phyloP scores from a whole-genome alignment of 345 rosid species.

The Psidium guajava region DNA sequence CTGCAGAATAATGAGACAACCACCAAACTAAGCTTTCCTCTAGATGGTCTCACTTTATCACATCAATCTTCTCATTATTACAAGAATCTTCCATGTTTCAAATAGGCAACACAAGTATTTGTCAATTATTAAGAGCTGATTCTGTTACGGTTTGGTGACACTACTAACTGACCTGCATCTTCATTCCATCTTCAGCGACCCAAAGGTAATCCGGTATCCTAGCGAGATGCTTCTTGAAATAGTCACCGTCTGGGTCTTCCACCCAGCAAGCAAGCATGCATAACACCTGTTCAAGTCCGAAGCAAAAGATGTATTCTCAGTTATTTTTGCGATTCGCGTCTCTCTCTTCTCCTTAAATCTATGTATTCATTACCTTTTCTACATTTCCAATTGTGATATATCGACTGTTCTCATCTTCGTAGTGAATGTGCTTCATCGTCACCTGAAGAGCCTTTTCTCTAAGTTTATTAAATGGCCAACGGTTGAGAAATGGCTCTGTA shows the following conservation, averaged over 20 bases:
- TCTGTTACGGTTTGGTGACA: not conserved
- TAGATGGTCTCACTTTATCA: not conserved
- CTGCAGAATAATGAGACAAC: conserved; percentile 2
- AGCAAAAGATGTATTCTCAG: not conserved
- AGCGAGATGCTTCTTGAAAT: conserved; percentile 46
- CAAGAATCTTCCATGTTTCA: not conserved
- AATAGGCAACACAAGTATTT: not conserved
- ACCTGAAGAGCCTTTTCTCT: too few relatives aligned
- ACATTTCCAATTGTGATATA: conserved; percentile 28
- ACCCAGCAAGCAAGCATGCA: conserved; percentile 63
- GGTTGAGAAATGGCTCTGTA: too few relatives aligned
- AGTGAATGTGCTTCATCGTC: conserved; percentile 14
- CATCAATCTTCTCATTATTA: not conserved
- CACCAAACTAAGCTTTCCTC: not conserved
- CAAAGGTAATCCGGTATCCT: conserved; percentile 42
- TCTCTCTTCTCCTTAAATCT: not conserved
- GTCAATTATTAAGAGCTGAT: not conserved
- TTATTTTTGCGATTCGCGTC: not conserved
- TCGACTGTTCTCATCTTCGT: conserved; percentile 31
- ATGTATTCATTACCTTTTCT: conserved; percentile 13
- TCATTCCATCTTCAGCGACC: conserved; percentile 67
- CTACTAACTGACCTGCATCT: conserved; percentile 26
- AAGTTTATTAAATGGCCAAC: too few relatives aligned
- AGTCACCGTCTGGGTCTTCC: conserved; percentile 46
- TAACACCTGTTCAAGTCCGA: conserved; percentile 18